Base-by-base conservation (phyloP, 148 eudicot species). In the Camellia japonica region DNA sequence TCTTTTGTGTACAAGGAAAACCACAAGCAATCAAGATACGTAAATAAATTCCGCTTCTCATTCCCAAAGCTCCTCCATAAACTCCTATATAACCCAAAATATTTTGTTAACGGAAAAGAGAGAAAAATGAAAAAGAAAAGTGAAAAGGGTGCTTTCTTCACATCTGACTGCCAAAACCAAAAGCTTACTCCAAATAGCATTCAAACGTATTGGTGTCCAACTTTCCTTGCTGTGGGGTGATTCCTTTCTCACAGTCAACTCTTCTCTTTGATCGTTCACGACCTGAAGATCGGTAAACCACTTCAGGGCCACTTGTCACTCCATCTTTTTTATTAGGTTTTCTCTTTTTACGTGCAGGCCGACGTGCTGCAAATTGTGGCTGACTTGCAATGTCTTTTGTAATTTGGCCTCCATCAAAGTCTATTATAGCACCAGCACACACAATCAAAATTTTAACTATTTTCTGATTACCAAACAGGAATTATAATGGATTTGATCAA, bases 21-120 rank as follows among this genome's bases (percentile, higher is more conserved):
- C 91, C 90, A 90, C 82, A 91, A 71, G 78, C 87, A 82, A 52
- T 89, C 92, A 49, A 93, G 60, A 79, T 79, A 78, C 65, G 86
- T 72, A 76, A 91, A 86, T 60, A 82, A 63, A 9, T 58, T 75
- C 79, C 71, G 87, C 73, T 81, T 88, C 64, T 85, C 91, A 69
- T 83, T 87, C 0, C 93, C 72, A 49, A 87, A 77, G 60, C 78
- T 82, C n/a, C 64, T 80, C 97, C 91, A 89, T 10, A 93, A 13
- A 47, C 83, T 87, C 88, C 92, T 91, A 75, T 46, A 38, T n/a
- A 78, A 41, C 19, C 60, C 47, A 23, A 51, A 58, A 77, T 61
- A n/a, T 47, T 20, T 79, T 56, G 38, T 73, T 56, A 52, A 54
- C 54, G 61, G 6, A 30, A 55, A 58, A 9, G 16, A 2, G 6